Evolutionary conservation across 2,329 filamentous ascomycete genomes (phyloP), one percentile per base, ranked within the genome.

Genomic region (Aspergillus sp.): DNA sequence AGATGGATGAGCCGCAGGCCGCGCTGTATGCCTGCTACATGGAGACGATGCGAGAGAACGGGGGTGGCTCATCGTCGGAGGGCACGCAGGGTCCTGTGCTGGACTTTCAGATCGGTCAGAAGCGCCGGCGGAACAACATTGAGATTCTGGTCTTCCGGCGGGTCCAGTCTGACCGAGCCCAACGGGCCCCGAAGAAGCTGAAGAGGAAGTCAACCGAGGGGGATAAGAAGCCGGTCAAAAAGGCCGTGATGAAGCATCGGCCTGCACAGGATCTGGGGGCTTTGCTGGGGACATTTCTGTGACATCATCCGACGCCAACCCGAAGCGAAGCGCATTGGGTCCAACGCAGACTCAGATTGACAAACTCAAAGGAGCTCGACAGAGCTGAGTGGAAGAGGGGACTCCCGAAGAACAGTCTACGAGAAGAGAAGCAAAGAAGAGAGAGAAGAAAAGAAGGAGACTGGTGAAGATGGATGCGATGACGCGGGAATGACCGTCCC

Each of bases 271-370:
- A 69, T 51, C 59, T 72, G 41, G 54, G 56, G 14, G 64, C 61
- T 32, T 23, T 71, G 11, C 56, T 72, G 19, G 55, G 59, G n/a
- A 64, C 68, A n/a, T 71, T 72, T 51, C 45, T 62, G 7, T 64
- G 45, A 58, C 14, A 19, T 46, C n/a, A n/a, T n/a, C n/a, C n/a
- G n/a, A n/a, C n/a, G n/a, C n/a, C n/a, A n/a, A n/a, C n/a, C n/a
- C n/a, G n/a, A n/a, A n/a, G n/a, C n/a, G n/a, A n/a, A n/a, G n/a
- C n/a, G n/a, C n/a, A n/a, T n/a, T n/a, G n/a, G n/a, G n/a, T n/a
- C n/a, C n/a, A n/a, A n/a, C n/a, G n/a, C n/a, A n/a, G n/a, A n/a
- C n/a, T n/a, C n/a, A n/a, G n/a, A n/a, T n/a, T n/a, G n/a, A n/a
- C n/a, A n/a, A n/a, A n/a, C n/a, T n/a, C n/a, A n/a, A n/a, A n/a